These are phyloP conservation scores for Phytophthora fragariaefolia DNA, from an alignment of 352 stramenopile species.

Conservation along the genomic window DNA sequence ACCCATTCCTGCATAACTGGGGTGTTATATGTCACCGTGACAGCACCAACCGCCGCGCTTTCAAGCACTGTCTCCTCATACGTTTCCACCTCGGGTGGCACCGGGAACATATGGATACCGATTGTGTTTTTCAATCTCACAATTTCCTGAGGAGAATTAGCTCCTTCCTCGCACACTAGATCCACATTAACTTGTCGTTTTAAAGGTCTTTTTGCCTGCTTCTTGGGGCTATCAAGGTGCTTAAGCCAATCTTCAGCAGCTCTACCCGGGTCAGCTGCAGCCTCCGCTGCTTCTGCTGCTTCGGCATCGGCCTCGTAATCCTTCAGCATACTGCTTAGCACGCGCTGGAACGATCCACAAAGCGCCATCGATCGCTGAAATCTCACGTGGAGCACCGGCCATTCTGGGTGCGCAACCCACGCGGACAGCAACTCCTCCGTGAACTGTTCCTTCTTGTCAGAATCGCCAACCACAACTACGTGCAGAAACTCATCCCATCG, in stretches of 20 bases:
- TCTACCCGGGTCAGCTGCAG: slow-evolving; percentile 21
- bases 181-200: slow-evolving; percentile 57
- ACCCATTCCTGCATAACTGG: slow-evolving; percentile 82
- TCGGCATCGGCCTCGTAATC: slow-evolving; percentile 35
- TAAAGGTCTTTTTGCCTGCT: slow-evolving; percentile 12
- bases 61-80: slow-evolving; percentile 66
- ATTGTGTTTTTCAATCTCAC: slow-evolving; percentile 64
- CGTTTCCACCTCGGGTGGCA: slow-evolving; percentile 58
- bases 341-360: slow-evolving; percentile 56
- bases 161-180: slow-evolving; percentile 53
- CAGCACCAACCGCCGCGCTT: slow-evolving; percentile 56
- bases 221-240: slow-evolving; percentile 30
- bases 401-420: slow-evolving; percentile 67
- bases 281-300: slow-evolving; percentile 30
- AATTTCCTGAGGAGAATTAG: slow-evolving; percentile 54
- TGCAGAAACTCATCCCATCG: slow-evolving; percentile 79
- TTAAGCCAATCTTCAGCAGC: slow-evolving; percentile 37
- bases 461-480: slow-evolving; percentile 57
- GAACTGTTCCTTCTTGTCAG: slow-evolving; percentile 68
- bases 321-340: slow-evolving; percentile 53
- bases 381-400: slow-evolving; percentile 68
- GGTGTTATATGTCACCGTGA: slow-evolving; percentile 72
- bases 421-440: slow-evolving; percentile 64
- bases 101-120: slow-evolving; percentile 71
- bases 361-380: slow-evolving; percentile 57